Evolutionary conservation across 2,329 filamentous ascomycete genomes (phyloP), one percentile per base, ranked within the genome.

Genomic region (Fusarium tanahbumbuense): DNA sequence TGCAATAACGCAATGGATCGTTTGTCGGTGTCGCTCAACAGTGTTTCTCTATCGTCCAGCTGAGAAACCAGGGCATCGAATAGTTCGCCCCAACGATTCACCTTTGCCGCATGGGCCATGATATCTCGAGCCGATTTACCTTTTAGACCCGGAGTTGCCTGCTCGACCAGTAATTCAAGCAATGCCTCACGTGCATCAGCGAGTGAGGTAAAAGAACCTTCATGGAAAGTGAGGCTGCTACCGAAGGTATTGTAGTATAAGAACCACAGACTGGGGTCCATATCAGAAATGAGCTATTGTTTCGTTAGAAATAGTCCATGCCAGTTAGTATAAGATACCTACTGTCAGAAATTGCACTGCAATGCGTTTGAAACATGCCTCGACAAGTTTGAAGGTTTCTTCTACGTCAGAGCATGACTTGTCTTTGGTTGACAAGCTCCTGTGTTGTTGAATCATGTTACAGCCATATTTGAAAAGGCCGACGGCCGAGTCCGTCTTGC

Each of bases 391-490:
- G 0, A 67, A 23, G 1, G 47, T 70, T 4, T 16, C 23, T 3
- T 64, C 20, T 6, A 18, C 11, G 23, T 70, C 67, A 3, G 48
- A 37, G 6, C 3, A 16, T 0, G 6, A 6, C 1, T 27, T n/a
- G 10, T 6, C 13, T 13, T 6, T 4, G n/a, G 4, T 0, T 1
- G 11, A 5, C 11, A 30, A 5, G 8, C 13, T 22, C 7, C 41
- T 60, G 11, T 32, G 54, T 4, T 70, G 67, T 6, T 56, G 56
- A 20, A 70, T 67, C 67, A 70, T 67, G 3, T 18, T 44, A 8
- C 67, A 64, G 3, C 67, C 67, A 16, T 70, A 70, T 3, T 67
- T 67, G 23, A 70, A 70, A 12, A 70, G 62, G 1, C 32, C 8
- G 6, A 70, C 59, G 7, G 67, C 62, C 0, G 67, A 63, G 18